phyloP scores from a whole-genome alignment of 2,329 filamentous ascomycete genomes.

The Xylaria sp. region DNA sequence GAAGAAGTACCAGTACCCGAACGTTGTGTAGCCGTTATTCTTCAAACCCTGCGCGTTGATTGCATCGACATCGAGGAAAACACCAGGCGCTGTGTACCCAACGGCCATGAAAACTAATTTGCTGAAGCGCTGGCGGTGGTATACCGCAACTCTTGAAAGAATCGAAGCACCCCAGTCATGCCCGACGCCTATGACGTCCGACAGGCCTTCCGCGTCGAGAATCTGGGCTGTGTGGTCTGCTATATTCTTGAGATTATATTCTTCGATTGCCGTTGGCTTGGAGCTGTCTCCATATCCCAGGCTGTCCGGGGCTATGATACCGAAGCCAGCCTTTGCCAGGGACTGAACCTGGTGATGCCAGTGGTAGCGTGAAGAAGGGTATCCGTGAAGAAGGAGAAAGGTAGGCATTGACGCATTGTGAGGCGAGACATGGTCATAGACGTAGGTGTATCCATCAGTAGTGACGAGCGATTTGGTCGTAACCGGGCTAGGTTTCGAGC shows the following conservation, averaged over 20 bases:
- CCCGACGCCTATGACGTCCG: neutral
- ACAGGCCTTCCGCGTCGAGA: slow-evolving; percentile 1
- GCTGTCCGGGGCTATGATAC: slow-evolving; percentile 8
- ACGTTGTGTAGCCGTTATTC: neutral
- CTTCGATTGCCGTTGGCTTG: slow-evolving; percentile 1
- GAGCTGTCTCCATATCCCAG: slow-evolving; percentile 12
- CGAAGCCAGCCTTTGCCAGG: slow-evolving; percentile 2
- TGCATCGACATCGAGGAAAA: neutral
- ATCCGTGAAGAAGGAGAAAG: slow-evolving; percentile 6
- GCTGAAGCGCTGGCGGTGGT: neutral
- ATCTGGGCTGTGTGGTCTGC: slow-evolving; percentile 10
- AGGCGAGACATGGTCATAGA: slow-evolving; percentile 7
- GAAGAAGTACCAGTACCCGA: slow-evolving; percentile 13
- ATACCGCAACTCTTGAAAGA: slow-evolving; percentile 1
- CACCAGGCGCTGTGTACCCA: neutral
- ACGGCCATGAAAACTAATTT: neutral
- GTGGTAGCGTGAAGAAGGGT: neutral
- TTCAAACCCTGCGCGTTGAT: neutral
- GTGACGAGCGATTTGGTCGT: slow-evolving; percentile 2
- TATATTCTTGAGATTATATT: slow-evolving; percentile 1
- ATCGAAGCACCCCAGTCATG: slow-evolving; percentile 7
- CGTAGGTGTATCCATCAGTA: slow-evolving; percentile 6
- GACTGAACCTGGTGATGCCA: slow-evolving; percentile 3
- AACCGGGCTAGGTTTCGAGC: neutral
- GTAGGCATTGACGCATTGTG: slow-evolving; percentile 1